phyloP scores from a whole-genome alignment of 2,329 filamentous ascomycete species.

The Rhexocercosporidium sp. region DNA sequence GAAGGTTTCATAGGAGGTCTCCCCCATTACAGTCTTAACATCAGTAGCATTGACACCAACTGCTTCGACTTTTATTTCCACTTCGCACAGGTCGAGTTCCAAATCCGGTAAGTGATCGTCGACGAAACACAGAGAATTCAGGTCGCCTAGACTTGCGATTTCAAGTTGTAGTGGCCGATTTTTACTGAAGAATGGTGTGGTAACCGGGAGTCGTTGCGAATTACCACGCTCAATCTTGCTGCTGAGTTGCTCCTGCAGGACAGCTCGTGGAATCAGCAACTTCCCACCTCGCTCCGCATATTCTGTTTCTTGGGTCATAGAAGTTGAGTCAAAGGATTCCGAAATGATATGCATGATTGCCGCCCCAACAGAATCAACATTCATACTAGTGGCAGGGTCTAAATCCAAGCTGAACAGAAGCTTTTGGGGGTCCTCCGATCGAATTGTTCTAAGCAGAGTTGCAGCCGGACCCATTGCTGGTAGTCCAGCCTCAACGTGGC shows the following conservation, averaged over 20 bases:
- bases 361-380: not conserved
- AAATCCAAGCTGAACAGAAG: constrained; percentile 20
- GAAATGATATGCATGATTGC: constrained; percentile 12
- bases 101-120: constrained; percentile 24
- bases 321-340: constrained; percentile 11
- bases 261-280: constrained; percentile 17
- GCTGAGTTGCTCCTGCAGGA: constrained; percentile 14
- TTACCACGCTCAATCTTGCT: constrained; percentile 14
- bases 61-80: constrained; percentile 10
- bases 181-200: constrained; percentile 13
- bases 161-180: constrained; percentile 18
- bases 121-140: constrained; percentile 24
- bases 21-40: constrained; percentile 4
- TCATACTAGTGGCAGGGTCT: constrained; percentile 4
- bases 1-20: not conserved
- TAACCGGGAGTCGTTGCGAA: not conserved
- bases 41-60: constrained; percentile 3
- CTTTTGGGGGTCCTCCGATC: constrained; percentile 25
- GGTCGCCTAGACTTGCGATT: constrained; percentile 14
- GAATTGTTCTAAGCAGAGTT: constrained; percentile 30
- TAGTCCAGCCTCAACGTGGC: constrained; percentile 41
- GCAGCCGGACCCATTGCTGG: constrained; percentile 16
- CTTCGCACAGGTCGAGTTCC: not conserved
- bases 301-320: constrained; percentile 15
- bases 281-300: constrained; percentile 18